A percentile compares a stretch with the other conserved stretches of the same genome.
These are phyloP conservation scores for Nicotiana rustica DNA, from an alignment of 305 asterid species.

Conservation along the genomic window DNA sequence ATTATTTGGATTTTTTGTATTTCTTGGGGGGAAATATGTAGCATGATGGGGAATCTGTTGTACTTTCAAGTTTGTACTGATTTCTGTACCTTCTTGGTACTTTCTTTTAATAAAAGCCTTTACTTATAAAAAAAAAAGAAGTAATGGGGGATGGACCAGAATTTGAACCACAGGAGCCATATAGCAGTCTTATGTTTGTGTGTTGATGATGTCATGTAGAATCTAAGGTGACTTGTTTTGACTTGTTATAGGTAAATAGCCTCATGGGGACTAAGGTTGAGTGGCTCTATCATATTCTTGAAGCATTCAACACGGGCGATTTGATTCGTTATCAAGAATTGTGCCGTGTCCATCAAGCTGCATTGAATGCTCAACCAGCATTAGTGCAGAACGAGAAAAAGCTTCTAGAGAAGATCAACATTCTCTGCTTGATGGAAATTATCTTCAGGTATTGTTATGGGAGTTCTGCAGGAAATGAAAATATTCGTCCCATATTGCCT, in stretches of 20 bases:
- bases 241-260: conserved; percentile 70
- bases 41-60: no score
- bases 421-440: conserved; percentile 94
- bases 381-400: conserved; percentile 89
- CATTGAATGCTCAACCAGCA: conserved; percentile 84
- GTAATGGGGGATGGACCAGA: no score
- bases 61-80: no score
- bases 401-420: conserved; percentile 92
- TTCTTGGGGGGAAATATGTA: no score
- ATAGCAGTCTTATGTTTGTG: not conserved
- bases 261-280: conserved; percentile 83
- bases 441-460: conserved; percentile 68
- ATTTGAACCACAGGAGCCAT: not conserved
- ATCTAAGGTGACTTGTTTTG: not conserved
- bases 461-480: not conserved
- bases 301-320: conserved; percentile 92
- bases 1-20: no score
- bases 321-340: conserved; percentile 84
- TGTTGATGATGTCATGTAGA: not conserved
- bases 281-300: conserved; percentile 88
- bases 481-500: not conserved
- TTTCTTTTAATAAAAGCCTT: no score
- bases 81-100: no score
- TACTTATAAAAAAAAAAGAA: no score
- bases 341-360: conserved; percentile 78